These are phyloP conservation scores for Colletotrichum somersetense DNA, from an alignment of 2,329 filamentous ascomycete species.

Conservation along the genomic window DNA sequence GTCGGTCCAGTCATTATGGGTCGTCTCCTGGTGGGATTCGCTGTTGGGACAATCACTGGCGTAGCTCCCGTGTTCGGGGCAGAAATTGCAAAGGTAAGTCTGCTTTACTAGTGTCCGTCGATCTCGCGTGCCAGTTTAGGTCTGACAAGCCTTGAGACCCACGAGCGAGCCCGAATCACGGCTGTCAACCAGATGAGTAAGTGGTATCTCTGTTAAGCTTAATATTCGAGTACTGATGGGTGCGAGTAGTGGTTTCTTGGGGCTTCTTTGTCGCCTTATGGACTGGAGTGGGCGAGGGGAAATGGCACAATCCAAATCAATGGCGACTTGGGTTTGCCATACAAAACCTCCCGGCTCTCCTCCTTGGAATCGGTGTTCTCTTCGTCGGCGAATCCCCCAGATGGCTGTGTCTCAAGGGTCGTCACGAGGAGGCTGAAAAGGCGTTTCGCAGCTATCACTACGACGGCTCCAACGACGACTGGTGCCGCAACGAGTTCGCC, in stretches of 20 bases:
- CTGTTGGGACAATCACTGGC: conserved; percentile 56
- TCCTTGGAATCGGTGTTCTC: conserved; percentile 52
- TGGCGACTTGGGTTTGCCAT: conserved; percentile 56
- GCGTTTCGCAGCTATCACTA: conserved; percentile 53
- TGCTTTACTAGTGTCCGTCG: background rate
- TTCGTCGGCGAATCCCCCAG: conserved; percentile 53
- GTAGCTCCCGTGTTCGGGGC: conserved; percentile 57
- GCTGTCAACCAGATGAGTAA: conserved; percentile 58
- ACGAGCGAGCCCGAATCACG: conserved; percentile 55
- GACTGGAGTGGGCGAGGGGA: conserved; percentile 55
- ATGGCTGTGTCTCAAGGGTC: conserved; percentile 54
- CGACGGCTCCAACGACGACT: conserved; percentile 52
- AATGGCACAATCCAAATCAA: conserved; percentile 54
- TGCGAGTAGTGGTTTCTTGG: conserved; percentile 54
- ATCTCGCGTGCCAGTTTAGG: no score
- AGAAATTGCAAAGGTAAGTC: conserved; percentile 54
- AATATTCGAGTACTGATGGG: no score
- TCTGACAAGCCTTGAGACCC: conserved; percentile 45
- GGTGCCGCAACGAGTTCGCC: conserved; percentile 52
- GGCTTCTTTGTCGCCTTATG: conserved; percentile 56
- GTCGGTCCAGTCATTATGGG: conserved; percentile 51
- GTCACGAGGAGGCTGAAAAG: conserved; percentile 51
- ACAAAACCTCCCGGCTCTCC: conserved; percentile 51
- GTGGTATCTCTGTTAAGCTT: background rate
- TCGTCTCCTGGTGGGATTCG: conserved; percentile 54